These are phyloP conservation scores for Grosmannia clavigera DNA, from an alignment of 2,329 filamentous ascomycete species.

Conservation along the genomic window DNA sequence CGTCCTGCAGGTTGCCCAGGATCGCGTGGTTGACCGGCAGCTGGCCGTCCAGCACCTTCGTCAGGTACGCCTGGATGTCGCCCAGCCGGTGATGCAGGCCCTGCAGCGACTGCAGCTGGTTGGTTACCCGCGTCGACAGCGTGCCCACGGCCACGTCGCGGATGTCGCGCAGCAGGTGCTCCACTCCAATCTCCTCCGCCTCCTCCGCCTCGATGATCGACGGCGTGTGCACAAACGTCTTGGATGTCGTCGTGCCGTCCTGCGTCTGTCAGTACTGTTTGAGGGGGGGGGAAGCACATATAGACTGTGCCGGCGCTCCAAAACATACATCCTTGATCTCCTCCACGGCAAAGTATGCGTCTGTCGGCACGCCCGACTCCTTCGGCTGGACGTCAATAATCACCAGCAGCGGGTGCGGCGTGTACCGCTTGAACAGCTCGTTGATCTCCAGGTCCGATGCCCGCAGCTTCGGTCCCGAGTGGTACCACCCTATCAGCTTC, in stretches of 20 bases:
- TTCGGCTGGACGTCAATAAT: constrained; percentile 98
- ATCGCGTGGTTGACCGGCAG: constrained; percentile 96
- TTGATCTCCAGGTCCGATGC: constrained; percentile 98
- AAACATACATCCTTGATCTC: constrained; percentile 95
- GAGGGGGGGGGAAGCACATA: too few relatives aligned
- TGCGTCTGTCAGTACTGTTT: constrained; percentile 22
- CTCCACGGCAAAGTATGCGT: constrained; percentile 97
- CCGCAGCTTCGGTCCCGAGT: constrained; percentile 91
- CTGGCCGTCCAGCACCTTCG: constrained; percentile 87
- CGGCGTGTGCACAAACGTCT: constrained; percentile 96
- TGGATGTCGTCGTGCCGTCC: constrained; percentile 93
- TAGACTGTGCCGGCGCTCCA: neutral
- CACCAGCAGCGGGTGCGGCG: constrained; percentile 86
- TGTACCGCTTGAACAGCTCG: constrained; percentile 98
- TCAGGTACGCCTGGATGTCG: constrained; percentile 89
- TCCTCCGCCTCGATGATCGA: constrained; percentile 98
- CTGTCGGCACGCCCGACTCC: constrained; percentile 92
- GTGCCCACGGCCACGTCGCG: constrained; percentile 96
- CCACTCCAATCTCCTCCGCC: constrained; percentile 96
- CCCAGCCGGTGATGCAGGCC: constrained; percentile 87
- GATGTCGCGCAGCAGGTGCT: constrained; percentile 94
- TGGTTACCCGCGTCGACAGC: constrained; percentile 90
- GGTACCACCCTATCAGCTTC: constrained; percentile 99
- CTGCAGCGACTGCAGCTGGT: constrained; percentile 93
- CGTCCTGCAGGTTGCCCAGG: constrained; percentile 94